Evolutionary conservation across 176 grass and related monocot genomes (phyloP), one percentile per base, ranked within the genome.

Genomic region (Triticum turgidum): DNA sequence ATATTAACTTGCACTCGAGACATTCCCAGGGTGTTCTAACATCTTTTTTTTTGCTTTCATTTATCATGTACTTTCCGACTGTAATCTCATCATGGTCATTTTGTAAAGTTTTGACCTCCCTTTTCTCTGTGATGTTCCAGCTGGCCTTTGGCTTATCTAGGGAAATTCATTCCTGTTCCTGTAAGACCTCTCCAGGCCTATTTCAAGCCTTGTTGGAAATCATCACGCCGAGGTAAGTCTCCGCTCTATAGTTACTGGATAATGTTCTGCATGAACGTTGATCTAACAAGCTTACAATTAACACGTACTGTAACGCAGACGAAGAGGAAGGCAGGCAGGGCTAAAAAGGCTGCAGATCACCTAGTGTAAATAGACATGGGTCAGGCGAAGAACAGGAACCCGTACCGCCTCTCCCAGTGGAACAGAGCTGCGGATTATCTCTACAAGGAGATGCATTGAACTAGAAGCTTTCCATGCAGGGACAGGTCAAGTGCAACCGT

Each of bases 161-260:
- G 95, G 5, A 98, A 98, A 83, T 88, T 89, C 62, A 92, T 98
- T 83, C 95, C 93, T 18, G 95, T 98, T 66, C 95, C 95, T 6
- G 65, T 77, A 87, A 91, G 84, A 87, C 87, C 95, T 38, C 81
- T 95, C 29, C 79, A 73, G 38, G 54, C 85, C 42, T 95, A 91
- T 75, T 85, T 98, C 65, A 85, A 80, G 35, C 80, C 61, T 76
- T 88, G 79, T 68, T 42, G 79, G 77, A 89, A 58, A 91, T 65
- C 29, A 22, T 73, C 91, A 9, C 80, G 42, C 56, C 85, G 90
- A 95, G 91, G 91, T 87, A 80, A 54, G 83, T 79, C 79, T 79
- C 47, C 33, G 42, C 20, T 33, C 38, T 42, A 20, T 47, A 62
- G 52, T 34, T 64, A 44, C 37, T 17, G 73, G 21, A 32, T 42